Evolutionary conservation across 2,329 filamentous ascomycete genomes (phyloP).

Genomic region (Fusarium falciforme): DNA sequence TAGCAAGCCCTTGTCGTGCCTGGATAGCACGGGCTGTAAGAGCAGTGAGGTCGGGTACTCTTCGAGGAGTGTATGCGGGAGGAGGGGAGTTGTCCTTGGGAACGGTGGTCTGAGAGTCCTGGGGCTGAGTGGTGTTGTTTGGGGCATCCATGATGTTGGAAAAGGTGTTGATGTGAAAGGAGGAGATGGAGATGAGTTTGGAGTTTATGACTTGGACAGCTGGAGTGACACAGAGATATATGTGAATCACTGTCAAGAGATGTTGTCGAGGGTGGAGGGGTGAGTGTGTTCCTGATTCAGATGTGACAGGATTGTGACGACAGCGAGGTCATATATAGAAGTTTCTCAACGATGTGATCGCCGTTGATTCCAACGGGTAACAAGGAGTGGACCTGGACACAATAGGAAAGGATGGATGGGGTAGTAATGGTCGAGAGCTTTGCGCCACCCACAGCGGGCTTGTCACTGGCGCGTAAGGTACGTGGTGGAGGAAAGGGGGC

Average conservation of each 20-base stretch:
- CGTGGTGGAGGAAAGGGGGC: conserved; percentile 9
- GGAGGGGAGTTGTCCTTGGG: conserved; percentile 44
- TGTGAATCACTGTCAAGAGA: not conserved
- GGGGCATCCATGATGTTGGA: conserved; percentile 27
- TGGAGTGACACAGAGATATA: not conserved
- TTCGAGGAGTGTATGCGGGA: conserved; percentile 46
- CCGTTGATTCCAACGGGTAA: conserved; percentile 25
- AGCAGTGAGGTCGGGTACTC: conserved; percentile 24
- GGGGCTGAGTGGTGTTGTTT: conserved; percentile 26
- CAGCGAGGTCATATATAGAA: conserved; percentile 25
- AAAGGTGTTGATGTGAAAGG: not conserved
- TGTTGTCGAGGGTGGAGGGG: not conserved
- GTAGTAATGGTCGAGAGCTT: conserved; percentile 31
- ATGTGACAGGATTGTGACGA: conserved; percentile 1
- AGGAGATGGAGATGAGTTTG: not conserved
- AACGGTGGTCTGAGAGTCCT: conserved; percentile 16
- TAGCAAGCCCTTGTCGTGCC: conserved; percentile 16
- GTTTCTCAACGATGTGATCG: conserved; percentile 8
- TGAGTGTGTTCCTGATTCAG: not conserved
- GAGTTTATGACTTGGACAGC: not conserved
- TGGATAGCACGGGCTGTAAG: conserved; percentile 32
- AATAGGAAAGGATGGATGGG: conserved; percentile 29
- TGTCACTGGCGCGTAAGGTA: conserved; percentile 13
- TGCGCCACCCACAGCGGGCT: conserved; percentile 31
- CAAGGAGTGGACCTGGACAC: conserved; percentile 27